Base-by-base conservation (phyloP, 805 yeast species). In the Wickerhamomyces rabaulensis region DNA sequence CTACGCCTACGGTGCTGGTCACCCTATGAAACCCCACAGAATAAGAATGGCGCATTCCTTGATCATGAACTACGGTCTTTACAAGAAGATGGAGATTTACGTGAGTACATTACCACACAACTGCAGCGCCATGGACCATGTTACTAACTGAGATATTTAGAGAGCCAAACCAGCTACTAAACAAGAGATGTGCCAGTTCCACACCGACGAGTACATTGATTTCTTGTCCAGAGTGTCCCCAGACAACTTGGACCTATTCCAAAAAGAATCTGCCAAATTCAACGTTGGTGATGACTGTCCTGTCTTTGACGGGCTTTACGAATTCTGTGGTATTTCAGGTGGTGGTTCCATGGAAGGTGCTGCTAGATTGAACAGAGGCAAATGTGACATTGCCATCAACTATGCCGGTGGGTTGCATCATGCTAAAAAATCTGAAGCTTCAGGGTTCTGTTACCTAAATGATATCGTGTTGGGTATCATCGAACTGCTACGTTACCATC, bases 1-100 rank as follows among this genome's bases (percentile, higher is more conserved):
- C 70, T 92, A 92, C 68, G 96, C 97, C 40, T 91, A 87, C 64
- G 99, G 99, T 16, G 86, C 87, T 1, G 78, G 82, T 50, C 99
- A 92, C 66, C 99, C 99, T n/a, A 92, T 92, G 99, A 92, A 92
- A 64, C 99, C 99, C 15, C 88, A 91, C 65, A 71, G 99, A 53
- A 71, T 94, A 51, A 84, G 90, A 91, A 75, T 92, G 40, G 92
- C 99, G 0, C 97, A 92, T 67, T 96, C 91, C 63, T 70, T 92
- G 51, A 92, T 92, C 44, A 78, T 84, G 29, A 82, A 85, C 13
- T 92, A 94, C 66, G 88, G 88, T 48, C 69, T 92, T 41, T 88
- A 91, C 64, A 89, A 89, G 58, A 76, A 82, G 54, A 88, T 92
- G 97, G 98, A 94, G 61, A 67, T 90, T 25, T 94, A 87, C 65